Evolutionary conservation across 2,329 filamentous ascomycete genomes (phyloP).

Genomic region (Coleophoma eucalyptorum): DNA sequence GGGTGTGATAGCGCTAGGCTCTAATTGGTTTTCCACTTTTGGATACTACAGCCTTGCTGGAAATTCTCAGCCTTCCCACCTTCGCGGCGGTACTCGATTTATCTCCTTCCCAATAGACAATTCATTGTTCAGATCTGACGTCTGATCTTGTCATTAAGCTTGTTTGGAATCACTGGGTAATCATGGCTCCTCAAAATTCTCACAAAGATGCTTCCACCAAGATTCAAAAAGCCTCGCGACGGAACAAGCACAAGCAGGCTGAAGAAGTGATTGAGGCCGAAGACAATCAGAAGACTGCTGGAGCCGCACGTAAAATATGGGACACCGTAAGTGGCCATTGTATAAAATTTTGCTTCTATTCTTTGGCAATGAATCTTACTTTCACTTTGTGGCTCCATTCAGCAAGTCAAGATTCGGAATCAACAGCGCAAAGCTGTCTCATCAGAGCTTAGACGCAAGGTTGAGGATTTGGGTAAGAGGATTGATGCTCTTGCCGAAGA

Average conservation of each 20-base stretch:
- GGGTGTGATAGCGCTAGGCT: slow-evolving; percentile 7
- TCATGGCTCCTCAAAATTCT: slow-evolving; percentile 14
- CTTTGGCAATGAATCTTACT: too few relatives aligned
- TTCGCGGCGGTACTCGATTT: neutral
- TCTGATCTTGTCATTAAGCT: neutral
- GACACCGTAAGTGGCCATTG: slow-evolving; percentile 8
- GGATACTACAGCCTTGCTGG: neutral
- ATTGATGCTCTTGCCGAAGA: slow-evolving; percentile 17
- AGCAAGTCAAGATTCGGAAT: slow-evolving; percentile 7
- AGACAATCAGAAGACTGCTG: slow-evolving; percentile 9
- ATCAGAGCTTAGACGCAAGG: slow-evolving; percentile 15
- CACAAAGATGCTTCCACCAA: slow-evolving; percentile 5
- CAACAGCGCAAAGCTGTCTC: slow-evolving; percentile 22
- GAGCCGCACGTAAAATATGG: slow-evolving; percentile 12
- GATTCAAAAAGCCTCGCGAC: slow-evolving; percentile 8
- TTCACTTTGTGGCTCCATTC: too few relatives aligned
- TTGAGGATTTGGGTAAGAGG: slow-evolving; percentile 16
- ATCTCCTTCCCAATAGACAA: neutral
- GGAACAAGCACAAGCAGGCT: slow-evolving; percentile 8
- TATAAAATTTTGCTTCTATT: neutral
- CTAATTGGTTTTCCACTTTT: slow-evolving; percentile 10
- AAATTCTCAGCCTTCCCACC: neutral
- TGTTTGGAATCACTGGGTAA: neutral
- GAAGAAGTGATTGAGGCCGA: neutral
- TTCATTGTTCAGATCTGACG: neutral